Conservation (phyloP, 2,329 filamentous ascomycete genomes). For the Fusarium piperis region DNA sequence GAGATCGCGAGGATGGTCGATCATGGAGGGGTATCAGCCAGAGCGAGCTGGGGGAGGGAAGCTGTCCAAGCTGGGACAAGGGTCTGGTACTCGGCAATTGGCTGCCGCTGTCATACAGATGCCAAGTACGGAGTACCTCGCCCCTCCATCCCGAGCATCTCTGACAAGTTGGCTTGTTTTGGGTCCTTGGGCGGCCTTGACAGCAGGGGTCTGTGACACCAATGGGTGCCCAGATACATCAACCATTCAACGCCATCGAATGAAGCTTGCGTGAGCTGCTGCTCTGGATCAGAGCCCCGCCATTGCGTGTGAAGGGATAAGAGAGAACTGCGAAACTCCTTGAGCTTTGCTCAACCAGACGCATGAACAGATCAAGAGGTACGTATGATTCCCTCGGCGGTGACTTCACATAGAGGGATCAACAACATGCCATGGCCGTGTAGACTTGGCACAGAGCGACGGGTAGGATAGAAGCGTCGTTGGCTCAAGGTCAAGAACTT, state of each 20-base stretch:
- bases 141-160: slow-evolving; percentile 26
- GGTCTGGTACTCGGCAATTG: slow-evolving; percentile 26
- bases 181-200: neutral
- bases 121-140: slow-evolving; percentile 39
- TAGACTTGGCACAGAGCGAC: neutral
- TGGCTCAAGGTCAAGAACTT: neutral
- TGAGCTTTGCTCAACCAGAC: neutral
- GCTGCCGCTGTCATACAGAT: slow-evolving; percentile 5
- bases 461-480: neutral
- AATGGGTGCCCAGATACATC: slow-evolving; percentile 6
- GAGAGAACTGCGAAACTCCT: slow-evolving; percentile 11
- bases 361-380: neutral
- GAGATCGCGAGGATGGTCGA: slow-evolving; percentile 30
- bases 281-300: slow-evolving; percentile 22
- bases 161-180: slow-evolving; percentile 6
- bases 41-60: slow-evolving; percentile 10
- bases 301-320: slow-evolving; percentile 21
- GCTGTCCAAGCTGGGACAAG: slow-evolving; percentile 32
- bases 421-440: neutral
- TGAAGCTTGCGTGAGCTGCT: slow-evolving; percentile 29
- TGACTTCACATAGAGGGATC: neutral
- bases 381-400: neutral
- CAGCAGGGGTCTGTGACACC: slow-evolving; percentile 39
- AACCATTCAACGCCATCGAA: slow-evolving; percentile 24
- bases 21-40: slow-evolving; percentile 29